Evolutionary conservation across 2,329 filamentous ascomycete genomes (phyloP), one percentile per base, ranked within the genome.

Genomic region (Calonectria pseudoturangicola): DNA sequence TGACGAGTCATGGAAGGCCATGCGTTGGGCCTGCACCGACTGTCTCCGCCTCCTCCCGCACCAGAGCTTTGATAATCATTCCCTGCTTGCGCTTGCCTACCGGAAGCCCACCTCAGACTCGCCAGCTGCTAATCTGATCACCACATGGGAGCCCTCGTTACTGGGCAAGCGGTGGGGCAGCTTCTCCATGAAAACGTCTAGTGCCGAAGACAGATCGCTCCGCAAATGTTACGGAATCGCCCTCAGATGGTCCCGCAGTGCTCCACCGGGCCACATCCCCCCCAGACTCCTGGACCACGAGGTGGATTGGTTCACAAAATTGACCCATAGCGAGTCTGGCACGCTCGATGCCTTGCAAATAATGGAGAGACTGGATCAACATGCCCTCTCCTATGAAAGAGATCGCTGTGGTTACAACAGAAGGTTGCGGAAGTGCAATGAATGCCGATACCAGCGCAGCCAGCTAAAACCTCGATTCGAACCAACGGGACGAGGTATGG

Each of bases 11-110:
- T 54, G 50, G 50, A n/a, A 36, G 10, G 50, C 27, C 6, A 54
- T 54, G 50, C 50, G 50, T 2, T 54, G 50, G 50, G 50, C 50
- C 18, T 54, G 50, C 50, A 54, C 50, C 16, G 50, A 54, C n/a
- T 54, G 50, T 33, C 28, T 54, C 27, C 28, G 50, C 3, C 50
- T 54, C 28, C 16, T 54, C n/a, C 50, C 50, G 15, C 50, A 54
- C 8, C 50, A 54, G 16, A 36, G 30, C 18, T 54, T 54, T 18
- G 50, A 54, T 28, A 54, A 54, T 3, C 50, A 54, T 18, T 54
- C 28, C 2, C 5, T 54, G 7, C 28, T 54, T 21, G 27, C 28
- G 9, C 50, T 54, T 15, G 50, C 28, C 6, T 33, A 54, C n/a
- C 27, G 50, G 28, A 54, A 54, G 28, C 50, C 50, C 28, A 5